Base-by-base conservation (phyloP, 2,329 filamentous ascomycete species). In the Plectosphaerella plurivora region DNA sequence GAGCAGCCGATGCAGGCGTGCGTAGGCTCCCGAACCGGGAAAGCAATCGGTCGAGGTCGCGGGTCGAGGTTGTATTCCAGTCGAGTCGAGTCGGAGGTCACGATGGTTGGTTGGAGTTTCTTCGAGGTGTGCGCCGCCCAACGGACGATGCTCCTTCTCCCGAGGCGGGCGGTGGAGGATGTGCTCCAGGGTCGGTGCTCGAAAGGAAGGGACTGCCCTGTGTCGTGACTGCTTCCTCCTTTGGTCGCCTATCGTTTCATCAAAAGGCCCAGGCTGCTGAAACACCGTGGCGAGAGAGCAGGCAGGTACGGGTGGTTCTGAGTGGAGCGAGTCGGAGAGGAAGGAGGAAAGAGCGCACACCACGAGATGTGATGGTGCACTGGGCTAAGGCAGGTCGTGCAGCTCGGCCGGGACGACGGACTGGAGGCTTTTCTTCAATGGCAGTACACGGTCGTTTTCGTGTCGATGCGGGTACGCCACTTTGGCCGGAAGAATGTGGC, bases 221-320 rank as follows among this genome's bases (percentile, higher is more conserved):
- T 53, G 28, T 48, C 47, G 52, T 47, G 52, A 39, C 49, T 45
- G 54, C 25, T 56, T 49, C 52, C 54, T 47, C 37, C 51, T 47
- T 52, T 37, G 20, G 41, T 11, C n/a, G 41, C 36, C 39, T 56
- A 41, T 50, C 50, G 54, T 56, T 56, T 56, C 54, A 56, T 56
- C 52, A 44, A 56, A 52, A 52, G 49, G 52, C 52, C 44, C 47
- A 56, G 50, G 47, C 39, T 41, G 49, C 52, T 54, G 54, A 56
- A 56, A 56, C 54, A 50, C 49, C 54, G 52, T 46, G 49, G 49
- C 37, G 50, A 44, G 50, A 46, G 47, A 50, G 47, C 52, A 46
- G 54, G 47, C 52, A 46, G 54, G 37, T 47, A 54, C 28, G 28
- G 22, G 49, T 45, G 15, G 49, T 53, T 44, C 41, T 49, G 49